Evolutionary conservation across 2,329 filamentous ascomycete species (phyloP).

Genomic region (Colletotrichum sp.): DNA sequence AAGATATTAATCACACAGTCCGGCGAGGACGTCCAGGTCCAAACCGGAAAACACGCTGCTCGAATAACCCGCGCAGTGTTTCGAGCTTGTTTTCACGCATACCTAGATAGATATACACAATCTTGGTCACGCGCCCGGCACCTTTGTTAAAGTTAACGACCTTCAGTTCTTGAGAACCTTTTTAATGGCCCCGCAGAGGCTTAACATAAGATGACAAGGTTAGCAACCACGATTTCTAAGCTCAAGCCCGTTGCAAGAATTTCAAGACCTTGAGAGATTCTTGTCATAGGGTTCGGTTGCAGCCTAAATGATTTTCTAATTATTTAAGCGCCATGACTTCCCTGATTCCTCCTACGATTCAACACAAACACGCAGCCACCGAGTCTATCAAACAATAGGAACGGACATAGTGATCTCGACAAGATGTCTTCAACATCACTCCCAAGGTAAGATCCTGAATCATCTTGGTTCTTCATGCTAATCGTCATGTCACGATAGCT

Average conservation of each 20-base stretch:
- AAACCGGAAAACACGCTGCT: background rate
- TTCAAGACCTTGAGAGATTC: background rate
- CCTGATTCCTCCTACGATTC: background rate
- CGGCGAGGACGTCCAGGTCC: accelerated
- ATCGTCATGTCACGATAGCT: background rate
- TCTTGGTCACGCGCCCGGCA: background rate
- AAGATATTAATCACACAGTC: background rate
- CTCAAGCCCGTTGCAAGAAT: background rate
- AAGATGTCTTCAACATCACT: background rate
- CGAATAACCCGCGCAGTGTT: background rate
- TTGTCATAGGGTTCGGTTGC: background rate
- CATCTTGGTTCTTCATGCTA: background rate
- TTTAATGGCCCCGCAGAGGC: background rate
- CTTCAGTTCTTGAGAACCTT: background rate
- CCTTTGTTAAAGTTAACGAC: accelerated
- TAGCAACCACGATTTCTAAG: accelerated
- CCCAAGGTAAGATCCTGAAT: background rate
- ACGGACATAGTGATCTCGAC: background rate
- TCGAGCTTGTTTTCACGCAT: background rate
- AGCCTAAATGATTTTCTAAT: background rate
- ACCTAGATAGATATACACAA: background rate
- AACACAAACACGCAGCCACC: background rate
- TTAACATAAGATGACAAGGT: background rate
- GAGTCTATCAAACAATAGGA: background rate
- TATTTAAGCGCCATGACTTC: background rate